Conservation (phyloP, 169 alveolate genomes). For the Plasmodium relictum region DNA sequence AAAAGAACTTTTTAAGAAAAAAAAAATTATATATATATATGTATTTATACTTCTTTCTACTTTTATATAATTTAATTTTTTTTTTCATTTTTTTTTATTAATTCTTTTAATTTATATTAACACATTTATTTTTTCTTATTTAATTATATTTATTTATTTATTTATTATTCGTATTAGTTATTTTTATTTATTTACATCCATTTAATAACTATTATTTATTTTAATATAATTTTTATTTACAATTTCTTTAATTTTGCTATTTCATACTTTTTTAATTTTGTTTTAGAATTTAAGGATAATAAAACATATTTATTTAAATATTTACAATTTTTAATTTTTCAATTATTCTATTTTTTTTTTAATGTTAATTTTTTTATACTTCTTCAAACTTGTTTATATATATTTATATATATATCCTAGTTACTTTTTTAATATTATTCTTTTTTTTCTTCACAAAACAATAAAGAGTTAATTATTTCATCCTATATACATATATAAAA, state of each 20-base stretch:
- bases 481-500: conserved; percentile 13
- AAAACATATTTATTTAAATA: not conserved
- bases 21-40: conserved; percentile 5
- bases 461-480: conserved; percentile 25
- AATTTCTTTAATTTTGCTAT: no score
- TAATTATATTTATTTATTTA: not conserved
- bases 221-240: no score
- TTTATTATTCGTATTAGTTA: not conserved
- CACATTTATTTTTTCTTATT: not conserved
- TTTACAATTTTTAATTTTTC: no score
- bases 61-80: no score
- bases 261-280: no score
- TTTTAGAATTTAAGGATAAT: not conserved
- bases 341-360: no score
- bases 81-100: not conserved
- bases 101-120: no score
- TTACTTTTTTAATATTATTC: not conserved
- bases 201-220: not conserved
- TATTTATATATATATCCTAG: no score
- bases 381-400: no score
- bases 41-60: not conserved
- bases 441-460: conserved; percentile 63
- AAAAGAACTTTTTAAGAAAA: no score
- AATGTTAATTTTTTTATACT: no score
- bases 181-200: not conserved